Conservation (phyloP, 768 basidiomycete genomes). For the Dendrothele bispora region DNA sequence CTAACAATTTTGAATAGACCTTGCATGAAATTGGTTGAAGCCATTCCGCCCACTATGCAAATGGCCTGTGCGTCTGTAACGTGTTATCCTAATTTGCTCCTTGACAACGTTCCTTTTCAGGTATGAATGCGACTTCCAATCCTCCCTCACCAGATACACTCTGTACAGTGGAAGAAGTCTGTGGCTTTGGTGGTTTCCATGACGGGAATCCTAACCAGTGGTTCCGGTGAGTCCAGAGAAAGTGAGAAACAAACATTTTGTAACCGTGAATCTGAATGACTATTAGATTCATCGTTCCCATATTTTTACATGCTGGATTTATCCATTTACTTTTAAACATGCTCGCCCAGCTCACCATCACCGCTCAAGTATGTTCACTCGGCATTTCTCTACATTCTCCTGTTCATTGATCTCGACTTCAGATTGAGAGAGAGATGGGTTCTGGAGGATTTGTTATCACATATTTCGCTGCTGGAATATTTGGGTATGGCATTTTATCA, state of each 20-base stretch:
- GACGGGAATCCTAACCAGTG: conserved; percentile 44
- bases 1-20: not conserved
- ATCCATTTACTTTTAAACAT: conserved; percentile 92
- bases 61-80: conserved; percentile 54
- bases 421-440: conserved; percentile 93
- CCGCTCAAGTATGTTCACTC: conserved; percentile 60
- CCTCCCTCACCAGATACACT: conserved; percentile 62
- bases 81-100: not conserved
- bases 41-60: conserved; percentile 50
- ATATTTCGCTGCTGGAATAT: conserved; percentile 90
- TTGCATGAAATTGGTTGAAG: conserved; percentile 78
- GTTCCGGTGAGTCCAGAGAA: conserved; percentile 40
- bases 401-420: conserved; percentile 6
- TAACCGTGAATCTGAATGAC: conserved; percentile 7
- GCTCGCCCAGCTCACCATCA: conserved; percentile 80
- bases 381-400: not conserved
- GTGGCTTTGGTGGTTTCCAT: conserved; percentile 82
- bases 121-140: conserved; percentile 83
- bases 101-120: conserved; percentile 31
- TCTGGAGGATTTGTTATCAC: conserved; percentile 81
- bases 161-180: conserved; percentile 81
- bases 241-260: not conserved
- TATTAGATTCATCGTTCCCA: conserved; percentile 77
- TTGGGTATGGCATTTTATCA: conserved; percentile 80
- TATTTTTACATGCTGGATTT: conserved; percentile 95